Evolutionary conservation across 2,329 filamentous ascomycete genomes (phyloP).

Genomic region (Phaeosphaeriaceae sp.): DNA sequence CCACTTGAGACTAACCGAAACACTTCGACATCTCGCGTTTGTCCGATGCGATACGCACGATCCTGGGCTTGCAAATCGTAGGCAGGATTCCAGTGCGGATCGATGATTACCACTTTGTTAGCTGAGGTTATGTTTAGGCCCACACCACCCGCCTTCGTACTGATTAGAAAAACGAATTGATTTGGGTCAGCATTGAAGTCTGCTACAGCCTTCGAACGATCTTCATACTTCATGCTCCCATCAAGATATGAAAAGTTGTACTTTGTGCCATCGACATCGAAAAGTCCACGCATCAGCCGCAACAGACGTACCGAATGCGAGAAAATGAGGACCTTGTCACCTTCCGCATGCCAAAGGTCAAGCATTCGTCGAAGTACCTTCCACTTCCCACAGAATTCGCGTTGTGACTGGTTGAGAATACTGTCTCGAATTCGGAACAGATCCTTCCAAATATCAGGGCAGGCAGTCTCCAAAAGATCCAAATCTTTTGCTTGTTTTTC

Average conservation of each 20-base stretch:
- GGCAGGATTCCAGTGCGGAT: constrained; percentile 96
- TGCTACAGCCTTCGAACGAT: constrained; percentile 81
- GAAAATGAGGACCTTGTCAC: constrained; percentile 95
- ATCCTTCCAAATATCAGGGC: constrained; percentile 76
- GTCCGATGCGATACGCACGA: constrained; percentile 92
- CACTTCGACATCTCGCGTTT: constrained; percentile 90
- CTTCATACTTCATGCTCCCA: constrained; percentile 81
- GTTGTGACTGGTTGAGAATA: constrained; percentile 80
- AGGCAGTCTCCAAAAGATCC: constrained; percentile 72
- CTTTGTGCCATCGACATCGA: constrained; percentile 74
- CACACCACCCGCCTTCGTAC: constrained; percentile 89
- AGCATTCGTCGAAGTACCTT: constrained; percentile 85
- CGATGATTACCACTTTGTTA: constrained; percentile 96
- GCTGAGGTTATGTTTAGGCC: constrained; percentile 96
- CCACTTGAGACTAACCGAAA: constrained; percentile 89
- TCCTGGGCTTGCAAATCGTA: constrained; percentile 97
- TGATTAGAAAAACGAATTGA: constrained; percentile 96
- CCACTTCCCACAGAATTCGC: constrained; percentile 97
- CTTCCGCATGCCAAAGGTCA: constrained; percentile 85
- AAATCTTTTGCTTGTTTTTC: constrained; percentile 83
- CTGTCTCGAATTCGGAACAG: constrained; percentile 78
- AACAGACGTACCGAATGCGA: constrained; percentile 88
- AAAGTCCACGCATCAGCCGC: constrained; percentile 82
- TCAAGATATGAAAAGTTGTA: constrained; percentile 94
- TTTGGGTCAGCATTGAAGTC: constrained; percentile 87